Conservation (phyloP, 805 yeast genomes). For the Metschnikowia cubensis region DNA sequence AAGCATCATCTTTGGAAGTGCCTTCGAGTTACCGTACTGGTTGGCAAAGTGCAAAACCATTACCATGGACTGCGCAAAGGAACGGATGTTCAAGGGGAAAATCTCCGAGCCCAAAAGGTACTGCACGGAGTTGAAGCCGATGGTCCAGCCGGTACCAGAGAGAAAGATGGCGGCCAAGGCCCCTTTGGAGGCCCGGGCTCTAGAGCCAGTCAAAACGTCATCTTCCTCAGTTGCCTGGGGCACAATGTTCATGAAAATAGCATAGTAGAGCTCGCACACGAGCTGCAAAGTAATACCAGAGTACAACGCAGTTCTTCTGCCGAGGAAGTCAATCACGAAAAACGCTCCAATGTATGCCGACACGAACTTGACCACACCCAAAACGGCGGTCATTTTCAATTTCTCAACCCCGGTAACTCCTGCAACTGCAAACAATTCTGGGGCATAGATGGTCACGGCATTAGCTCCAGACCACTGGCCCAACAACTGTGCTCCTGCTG, state of each 20-base stretch:
- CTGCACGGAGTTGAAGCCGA: slow-evolving; percentile 57
- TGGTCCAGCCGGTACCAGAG: slow-evolving; percentile 54
- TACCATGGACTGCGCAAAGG: slow-evolving; percentile 46
- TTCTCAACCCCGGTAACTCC: slow-evolving; percentile 43
- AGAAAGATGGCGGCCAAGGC: slow-evolving; percentile 50
- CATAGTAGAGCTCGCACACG: slow-evolving; percentile 42
- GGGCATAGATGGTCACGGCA: slow-evolving; percentile 54
- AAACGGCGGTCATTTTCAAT: slow-evolving; percentile 46
- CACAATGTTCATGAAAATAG: slow-evolving; percentile 42
- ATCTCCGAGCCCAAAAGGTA: slow-evolving; percentile 54
- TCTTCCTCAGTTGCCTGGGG: slow-evolving; percentile 39
- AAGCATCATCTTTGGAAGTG: slow-evolving; percentile 49
- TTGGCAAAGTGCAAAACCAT: slow-evolving; percentile 56
- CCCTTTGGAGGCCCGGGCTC: slow-evolving; percentile 38
- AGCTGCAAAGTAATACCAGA: slow-evolving; percentile 46
- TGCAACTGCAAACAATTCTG: slow-evolving; percentile 46
- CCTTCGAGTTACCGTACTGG: slow-evolving; percentile 56
- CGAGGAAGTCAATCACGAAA: slow-evolving; percentile 51
- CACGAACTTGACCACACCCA: slow-evolving; percentile 51
- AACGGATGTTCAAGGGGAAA: slow-evolving; percentile 48
- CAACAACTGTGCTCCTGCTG: slow-evolving; percentile 42
- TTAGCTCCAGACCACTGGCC: slow-evolving; percentile 62
- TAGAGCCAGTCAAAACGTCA: slow-evolving; percentile 26
- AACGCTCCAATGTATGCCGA: slow-evolving; percentile 49
- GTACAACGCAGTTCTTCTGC: slow-evolving; percentile 48